Base-by-base conservation (phyloP, 2,329 filamentous ascomycete genomes). In the Aspergillus niger region DNA sequence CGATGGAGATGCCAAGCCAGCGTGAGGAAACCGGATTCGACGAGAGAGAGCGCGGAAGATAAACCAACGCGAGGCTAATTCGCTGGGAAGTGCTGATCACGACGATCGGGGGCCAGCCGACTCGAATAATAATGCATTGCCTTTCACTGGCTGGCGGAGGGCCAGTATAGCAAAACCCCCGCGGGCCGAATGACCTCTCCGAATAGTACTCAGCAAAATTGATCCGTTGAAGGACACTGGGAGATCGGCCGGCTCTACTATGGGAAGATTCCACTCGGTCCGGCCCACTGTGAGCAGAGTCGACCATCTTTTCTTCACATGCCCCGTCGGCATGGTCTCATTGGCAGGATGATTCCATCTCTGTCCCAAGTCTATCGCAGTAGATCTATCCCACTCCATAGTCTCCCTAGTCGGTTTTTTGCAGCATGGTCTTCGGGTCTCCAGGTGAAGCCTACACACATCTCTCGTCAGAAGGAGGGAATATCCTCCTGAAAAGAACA, bases 1-100 rank as follows among this genome's bases (percentile, higher is more conserved):
- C 36, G 50, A 53, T 53, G 50, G 50, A 53, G 20, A 39, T 26
- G 50, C 50, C 50, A 53, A 53, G 50, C 38, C 5, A 6, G 11
- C 17, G 8, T 15, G 50, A 17, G 20, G 30, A 20, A 36, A 5
- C 6, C 32, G 50, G 50, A 53, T 38, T 39, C 17, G 32, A 26
- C 20, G 32, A 53, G 11, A 39, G 17, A 13, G 30, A 17, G 0
- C 15, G 26, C 47, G 47, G 47, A 30, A 22, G 15, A 4, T 20
- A 10, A 7, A 30, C n/a, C 26, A 10, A 3, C 15, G 28, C 47
- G 28, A 30, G 20, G 15, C 36, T 39, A 39, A 30, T n/a, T 8
- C 50, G 22, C 11, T 13, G 50, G 30, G 10, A 20, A 26, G 32
- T 20, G 30, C 28, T 32, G 50, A 53, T 53, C 50, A 30, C 30